These are phyloP conservation scores for Neolentinus lepideus DNA, from an alignment of 1,284 basidiomycete species.

Conservation along the genomic window DNA sequence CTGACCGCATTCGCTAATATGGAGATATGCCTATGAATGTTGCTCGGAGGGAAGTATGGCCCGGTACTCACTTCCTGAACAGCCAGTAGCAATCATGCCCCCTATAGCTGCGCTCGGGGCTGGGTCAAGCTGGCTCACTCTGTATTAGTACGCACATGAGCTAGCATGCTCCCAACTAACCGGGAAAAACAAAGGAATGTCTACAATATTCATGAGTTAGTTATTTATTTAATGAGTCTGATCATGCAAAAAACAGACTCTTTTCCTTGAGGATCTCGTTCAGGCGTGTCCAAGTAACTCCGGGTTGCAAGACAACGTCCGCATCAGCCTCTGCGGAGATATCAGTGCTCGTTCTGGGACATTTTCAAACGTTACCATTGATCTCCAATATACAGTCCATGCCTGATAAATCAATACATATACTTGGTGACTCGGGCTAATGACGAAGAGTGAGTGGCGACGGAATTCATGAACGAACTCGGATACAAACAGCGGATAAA, in stretches of 20 bases:
- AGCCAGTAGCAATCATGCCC: slow-evolving; percentile 50
- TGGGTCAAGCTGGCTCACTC: slow-evolving; percentile 51
- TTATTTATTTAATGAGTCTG: too few species aligned
- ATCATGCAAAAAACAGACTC: slow-evolving; percentile 60
- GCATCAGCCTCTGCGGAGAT: slow-evolving; percentile 44
- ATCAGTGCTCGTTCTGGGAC: neutral
- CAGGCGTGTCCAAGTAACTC: slow-evolving; percentile 85
- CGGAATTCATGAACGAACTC: neutral
- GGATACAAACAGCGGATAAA: neutral
- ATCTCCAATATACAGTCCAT: slow-evolving; percentile 1
- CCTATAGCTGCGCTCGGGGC: slow-evolving; percentile 49
- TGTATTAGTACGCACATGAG: too few species aligned
- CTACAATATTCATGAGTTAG: too few species aligned
- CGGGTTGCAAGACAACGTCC: slow-evolving; percentile 77
- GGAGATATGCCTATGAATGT: neutral
- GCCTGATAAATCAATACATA: neutral
- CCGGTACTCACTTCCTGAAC: slow-evolving; percentile 40
- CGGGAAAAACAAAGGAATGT: too few species aligned
- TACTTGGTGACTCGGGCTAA: neutral
- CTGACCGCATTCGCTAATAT: neutral
- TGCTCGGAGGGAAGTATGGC: neutral
- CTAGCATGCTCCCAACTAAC: too few species aligned
- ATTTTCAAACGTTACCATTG: neutral
- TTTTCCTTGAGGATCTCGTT: slow-evolving; percentile 68
- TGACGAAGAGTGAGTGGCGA: slow-evolving; percentile 13